These are phyloP conservation scores for Arabis alpina DNA, from an alignment of 345 rosid genomes.

Conservation along the genomic window DNA sequence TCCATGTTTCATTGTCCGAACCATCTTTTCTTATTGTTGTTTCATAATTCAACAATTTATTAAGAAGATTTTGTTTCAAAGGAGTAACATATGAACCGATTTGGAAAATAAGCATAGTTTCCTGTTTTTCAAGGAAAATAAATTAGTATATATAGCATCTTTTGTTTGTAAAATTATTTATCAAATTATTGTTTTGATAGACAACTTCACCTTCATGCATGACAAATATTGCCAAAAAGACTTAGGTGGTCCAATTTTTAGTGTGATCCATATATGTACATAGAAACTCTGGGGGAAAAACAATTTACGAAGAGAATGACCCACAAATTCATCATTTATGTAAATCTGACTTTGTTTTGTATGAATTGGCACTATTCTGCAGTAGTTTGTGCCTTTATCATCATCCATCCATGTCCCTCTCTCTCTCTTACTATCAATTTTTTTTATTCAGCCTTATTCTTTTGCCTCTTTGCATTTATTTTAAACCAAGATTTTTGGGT, in stretches of 20 bases:
- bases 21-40: slow-evolving; percentile 2
- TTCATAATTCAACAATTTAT: slow-evolving; percentile 26
- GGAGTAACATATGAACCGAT: background rate
- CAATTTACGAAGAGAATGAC: slow-evolving; percentile 29
- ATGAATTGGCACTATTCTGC: slow-evolving; percentile 33
- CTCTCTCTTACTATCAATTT: slow-evolving; percentile 18
- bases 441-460: background rate
- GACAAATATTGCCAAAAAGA: slow-evolving; percentile 36
- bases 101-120: slow-evolving; percentile 2
- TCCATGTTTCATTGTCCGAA: slow-evolving; percentile 28
- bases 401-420: slow-evolving; percentile 19
- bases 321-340: slow-evolving; percentile 41
- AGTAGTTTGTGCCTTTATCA: slow-evolving; percentile 22
- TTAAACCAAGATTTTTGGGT: slow-evolving; percentile 1
- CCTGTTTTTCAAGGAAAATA: slow-evolving; percentile 4
- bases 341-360: slow-evolving; percentile 39
- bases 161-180: background rate
- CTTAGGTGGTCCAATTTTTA: slow-evolving; percentile 36
- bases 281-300: slow-evolving; percentile 23
- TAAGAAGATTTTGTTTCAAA: background rate
- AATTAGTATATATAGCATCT: background rate
- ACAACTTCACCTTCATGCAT: slow-evolving; percentile 25
- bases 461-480: background rate
- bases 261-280: slow-evolving; percentile 32
- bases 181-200: background rate